Percentiles rank a stretch among this genome's conserved stretches.
Evolutionary conservation across 2,329 filamentous ascomycete genomes (phyloP).

Genomic region (Karstenula rhodostoma): DNA sequence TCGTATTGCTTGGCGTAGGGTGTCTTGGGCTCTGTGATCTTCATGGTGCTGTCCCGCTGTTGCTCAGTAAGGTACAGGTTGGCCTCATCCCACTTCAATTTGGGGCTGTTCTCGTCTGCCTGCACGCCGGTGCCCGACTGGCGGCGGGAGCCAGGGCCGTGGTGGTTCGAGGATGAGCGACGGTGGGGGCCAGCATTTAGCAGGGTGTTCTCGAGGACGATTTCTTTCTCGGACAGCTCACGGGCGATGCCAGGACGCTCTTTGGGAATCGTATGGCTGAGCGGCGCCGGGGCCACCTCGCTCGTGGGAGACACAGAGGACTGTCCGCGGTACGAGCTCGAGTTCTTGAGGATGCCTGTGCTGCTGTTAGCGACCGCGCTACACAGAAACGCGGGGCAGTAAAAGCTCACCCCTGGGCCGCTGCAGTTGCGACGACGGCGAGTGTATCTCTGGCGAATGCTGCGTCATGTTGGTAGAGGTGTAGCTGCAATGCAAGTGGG

Average conservation of each 20-base stretch:
- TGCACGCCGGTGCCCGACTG: slow-evolving; percentile 66
- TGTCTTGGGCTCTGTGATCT: slow-evolving; percentile 98
- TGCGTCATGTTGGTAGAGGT: slow-evolving; percentile 42
- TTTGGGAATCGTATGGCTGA: slow-evolving; percentile 41
- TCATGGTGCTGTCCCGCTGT: slow-evolving; percentile 95
- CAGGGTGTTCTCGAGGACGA: slow-evolving; percentile 93
- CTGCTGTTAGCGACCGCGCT: slow-evolving; percentile 19
- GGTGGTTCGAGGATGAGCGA: slow-evolving; percentile 78
- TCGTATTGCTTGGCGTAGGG: slow-evolving; percentile 94
- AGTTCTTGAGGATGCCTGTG: slow-evolving; percentile 93
- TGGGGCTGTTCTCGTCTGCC: slow-evolving; percentile 69
- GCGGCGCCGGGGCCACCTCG: slow-evolving; percentile 40
- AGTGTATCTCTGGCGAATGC: slow-evolving; percentile 45
- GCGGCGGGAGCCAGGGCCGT: slow-evolving; percentile 74
- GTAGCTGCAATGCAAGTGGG: slow-evolving; percentile 9
- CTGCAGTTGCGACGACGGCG: slow-evolving; percentile 48
- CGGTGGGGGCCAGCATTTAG: slow-evolving; percentile 88
- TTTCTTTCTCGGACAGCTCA: slow-evolving; percentile 78
- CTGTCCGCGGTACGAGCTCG: slow-evolving; percentile 67
- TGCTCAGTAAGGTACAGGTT: slow-evolving; percentile 98
- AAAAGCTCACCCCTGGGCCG: slow-evolving; percentile 54
- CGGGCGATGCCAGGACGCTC: slow-evolving; percentile 55
- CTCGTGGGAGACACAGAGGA: slow-evolving; percentile 57
- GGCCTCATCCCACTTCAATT: slow-evolving; percentile 97
- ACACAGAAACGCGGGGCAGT: slow-evolving; percentile 9